Evolutionary conservation across 768 basidiomycete species (phyloP).

Genomic region (Boletus bicolor): DNA sequence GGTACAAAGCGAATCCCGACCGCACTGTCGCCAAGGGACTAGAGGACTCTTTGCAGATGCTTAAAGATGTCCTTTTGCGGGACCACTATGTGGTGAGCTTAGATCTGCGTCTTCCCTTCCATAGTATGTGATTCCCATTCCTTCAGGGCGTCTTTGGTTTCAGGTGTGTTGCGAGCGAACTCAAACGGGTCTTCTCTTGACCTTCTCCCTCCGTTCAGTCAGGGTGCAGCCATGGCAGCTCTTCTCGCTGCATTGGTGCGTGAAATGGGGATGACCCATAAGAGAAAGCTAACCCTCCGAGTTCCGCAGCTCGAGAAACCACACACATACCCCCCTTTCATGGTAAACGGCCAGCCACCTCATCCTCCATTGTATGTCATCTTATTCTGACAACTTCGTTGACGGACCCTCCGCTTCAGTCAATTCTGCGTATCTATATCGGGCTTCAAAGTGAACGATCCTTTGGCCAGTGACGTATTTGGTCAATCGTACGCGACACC

Average conservation of each 20-base stretch:
- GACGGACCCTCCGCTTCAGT: constrained; percentile 32
- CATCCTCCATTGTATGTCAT: constrained; percentile 71
- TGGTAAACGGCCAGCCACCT: constrained; percentile 58
- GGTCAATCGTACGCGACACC: constrained; percentile 57
- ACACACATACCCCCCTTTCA: constrained; percentile 50
- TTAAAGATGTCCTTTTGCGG: constrained; percentile 56
- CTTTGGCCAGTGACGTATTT: constrained; percentile 50
- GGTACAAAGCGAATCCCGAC: constrained; percentile 63
- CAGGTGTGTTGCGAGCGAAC: constrained; percentile 42
- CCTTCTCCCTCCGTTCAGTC: constrained; percentile 39
- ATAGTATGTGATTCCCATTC: background rate
- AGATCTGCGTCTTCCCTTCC: background rate
- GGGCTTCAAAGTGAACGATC: constrained; percentile 56
- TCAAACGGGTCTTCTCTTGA: background rate
- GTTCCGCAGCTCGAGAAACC: constrained; percentile 51
- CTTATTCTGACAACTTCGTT: background rate
- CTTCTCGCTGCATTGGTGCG: constrained; percentile 66
- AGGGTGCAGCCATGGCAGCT: constrained; percentile 76
- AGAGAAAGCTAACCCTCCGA: constrained; percentile 1
- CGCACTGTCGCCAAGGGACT: constrained; percentile 53
- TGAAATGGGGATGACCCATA: constrained; percentile 1
- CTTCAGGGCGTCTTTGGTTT: constrained; percentile 75
- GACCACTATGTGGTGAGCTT: constrained; percentile 63
- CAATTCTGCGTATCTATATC: constrained; percentile 74
- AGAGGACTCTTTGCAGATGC: constrained; percentile 49